These are phyloP conservation scores for Chaetomiaceae sp. DNA, from an alignment of 2,329 filamentous ascomycete genomes.

Conservation along the genomic window DNA sequence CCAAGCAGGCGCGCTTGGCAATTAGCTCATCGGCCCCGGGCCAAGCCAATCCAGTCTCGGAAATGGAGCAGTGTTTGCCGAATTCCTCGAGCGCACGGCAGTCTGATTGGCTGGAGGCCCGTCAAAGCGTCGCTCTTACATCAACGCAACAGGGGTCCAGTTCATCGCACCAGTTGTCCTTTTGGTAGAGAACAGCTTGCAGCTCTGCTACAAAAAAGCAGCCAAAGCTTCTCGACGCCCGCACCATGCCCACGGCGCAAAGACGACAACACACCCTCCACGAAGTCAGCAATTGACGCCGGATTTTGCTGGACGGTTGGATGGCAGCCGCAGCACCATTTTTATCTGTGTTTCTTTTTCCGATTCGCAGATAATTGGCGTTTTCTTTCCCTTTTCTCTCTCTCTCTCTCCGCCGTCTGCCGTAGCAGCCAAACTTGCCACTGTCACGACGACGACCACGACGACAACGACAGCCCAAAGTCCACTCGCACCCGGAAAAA, in stretches of 20 bases:
- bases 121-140: conserved; percentile 15
- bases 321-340: neutral
- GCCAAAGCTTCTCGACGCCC: conserved; percentile 1
- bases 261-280: neutral
- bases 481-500: neutral
- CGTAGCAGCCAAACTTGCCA: neutral
- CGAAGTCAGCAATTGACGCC: conserved; percentile 11
- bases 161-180: conserved; percentile 26
- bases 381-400: neutral
- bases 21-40: conserved; percentile 12
- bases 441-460: neutral
- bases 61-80: conserved; percentile 3
- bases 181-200: conserved; percentile 25
- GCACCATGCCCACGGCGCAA: conserved; percentile 12
- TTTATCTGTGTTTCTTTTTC: neutral
- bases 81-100: neutral
- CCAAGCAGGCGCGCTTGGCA: conserved; percentile 14
- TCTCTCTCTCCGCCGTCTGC: too few relatives aligned
- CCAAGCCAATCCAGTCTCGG: conserved; percentile 4
- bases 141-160: conserved; percentile 19
- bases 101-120: conserved; percentile 17
- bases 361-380: neutral
- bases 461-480: neutral
- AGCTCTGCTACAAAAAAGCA: conserved; percentile 1
- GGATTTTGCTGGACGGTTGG: conserved; percentile 3